phyloP scores from a whole-genome alignment of 2,329 filamentous ascomycete species.

The Aspergillus fischeri region DNA sequence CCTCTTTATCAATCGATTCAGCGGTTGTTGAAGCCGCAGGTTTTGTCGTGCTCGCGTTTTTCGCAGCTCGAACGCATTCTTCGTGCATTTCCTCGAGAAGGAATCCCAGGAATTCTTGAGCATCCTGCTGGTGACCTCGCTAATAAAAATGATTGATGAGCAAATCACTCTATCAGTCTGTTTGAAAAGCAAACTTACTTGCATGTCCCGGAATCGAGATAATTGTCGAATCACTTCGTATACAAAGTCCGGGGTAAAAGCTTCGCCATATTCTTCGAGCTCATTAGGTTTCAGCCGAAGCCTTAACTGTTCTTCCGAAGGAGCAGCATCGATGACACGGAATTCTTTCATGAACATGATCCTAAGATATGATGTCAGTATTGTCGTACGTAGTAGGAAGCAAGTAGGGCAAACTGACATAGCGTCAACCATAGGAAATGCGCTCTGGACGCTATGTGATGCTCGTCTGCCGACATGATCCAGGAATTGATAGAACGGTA shows the following conservation, averaged over 20 bases:
- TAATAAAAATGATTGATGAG: constrained; percentile 29
- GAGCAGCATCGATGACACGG: constrained; percentile 74
- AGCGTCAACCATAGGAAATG: constrained; percentile 88
- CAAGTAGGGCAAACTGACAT: constrained; percentile 59
- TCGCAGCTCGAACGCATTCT: constrained; percentile 78
- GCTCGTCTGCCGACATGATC: constrained; percentile 81
- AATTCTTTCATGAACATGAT: constrained; percentile 97
- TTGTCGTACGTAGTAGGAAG: not conserved
- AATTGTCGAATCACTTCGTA: constrained; percentile 87
- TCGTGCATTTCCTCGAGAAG: constrained; percentile 89
- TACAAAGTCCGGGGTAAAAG: constrained; percentile 90
- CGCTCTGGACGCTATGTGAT: constrained; percentile 87
- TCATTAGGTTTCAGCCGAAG: constrained; percentile 74
- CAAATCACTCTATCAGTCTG: not conserved
- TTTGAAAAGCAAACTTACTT: constrained; percentile 51
- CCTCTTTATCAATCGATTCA: constrained; percentile 29
- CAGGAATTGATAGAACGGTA: constrained; percentile 91
- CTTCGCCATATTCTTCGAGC: constrained; percentile 83
- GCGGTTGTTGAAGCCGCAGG: constrained; percentile 44
- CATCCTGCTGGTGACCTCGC: constrained; percentile 95
- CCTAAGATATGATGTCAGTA: constrained; percentile 45
- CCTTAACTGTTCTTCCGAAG: constrained; percentile 68
- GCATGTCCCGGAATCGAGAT: constrained; percentile 87
- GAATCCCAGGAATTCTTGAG: constrained; percentile 93
- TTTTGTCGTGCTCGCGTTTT: constrained; percentile 42